Conservation (phyloP, 106 monocot genomes). For the Vanilla planifolia region DNA sequence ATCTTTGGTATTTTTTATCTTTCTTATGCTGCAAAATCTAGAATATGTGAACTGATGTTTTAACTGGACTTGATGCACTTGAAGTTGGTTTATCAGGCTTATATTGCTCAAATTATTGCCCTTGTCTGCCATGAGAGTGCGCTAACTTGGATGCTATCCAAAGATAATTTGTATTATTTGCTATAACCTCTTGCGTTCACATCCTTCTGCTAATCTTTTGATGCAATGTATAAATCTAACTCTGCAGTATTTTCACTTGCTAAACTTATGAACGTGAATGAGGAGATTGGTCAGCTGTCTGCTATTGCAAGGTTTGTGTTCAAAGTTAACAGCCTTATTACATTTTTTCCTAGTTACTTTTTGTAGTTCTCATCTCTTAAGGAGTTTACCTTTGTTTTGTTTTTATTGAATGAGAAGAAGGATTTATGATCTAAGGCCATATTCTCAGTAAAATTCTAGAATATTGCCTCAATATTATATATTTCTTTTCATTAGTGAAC, state of each 20-base stretch:
- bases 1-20: no score
- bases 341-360: background rate
- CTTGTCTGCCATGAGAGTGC: background rate
- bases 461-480: background rate
- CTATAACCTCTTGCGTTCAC: background rate
- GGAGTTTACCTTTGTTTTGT: background rate
- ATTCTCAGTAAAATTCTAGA: background rate
- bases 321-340: background rate
- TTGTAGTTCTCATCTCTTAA: no score
- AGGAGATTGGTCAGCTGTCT: constrained; percentile 61
- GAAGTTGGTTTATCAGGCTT: background rate
- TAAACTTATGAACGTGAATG: constrained; percentile 95
- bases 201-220: background rate
- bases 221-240: background rate
- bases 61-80: background rate
- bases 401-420: background rate
- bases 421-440: background rate
- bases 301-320: constrained; percentile 73
- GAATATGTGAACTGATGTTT: background rate
- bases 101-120: background rate
- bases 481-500: background rate
- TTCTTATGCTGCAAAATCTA: background rate
- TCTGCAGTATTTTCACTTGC: constrained; percentile 85
- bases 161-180: background rate
- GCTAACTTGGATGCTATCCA: background rate